Evolutionary conservation across 352 stramenopile genomes (phyloP), one percentile per base, ranked within the genome.

Genomic region (Ochromonadaceae sp.): DNA sequence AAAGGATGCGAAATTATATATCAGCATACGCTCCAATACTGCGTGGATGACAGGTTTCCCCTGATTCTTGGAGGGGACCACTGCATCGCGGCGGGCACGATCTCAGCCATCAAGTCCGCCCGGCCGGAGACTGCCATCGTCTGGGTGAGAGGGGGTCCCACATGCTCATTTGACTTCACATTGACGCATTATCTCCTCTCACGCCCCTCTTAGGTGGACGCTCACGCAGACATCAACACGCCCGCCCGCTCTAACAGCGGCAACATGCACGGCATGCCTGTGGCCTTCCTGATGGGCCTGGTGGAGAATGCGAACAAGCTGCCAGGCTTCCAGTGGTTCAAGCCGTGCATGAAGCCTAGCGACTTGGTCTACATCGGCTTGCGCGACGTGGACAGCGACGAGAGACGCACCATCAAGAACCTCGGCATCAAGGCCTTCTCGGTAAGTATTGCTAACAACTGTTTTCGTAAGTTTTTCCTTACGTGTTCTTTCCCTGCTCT

Each of bases 181-280:
- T 7, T 52, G 20, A 34, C 35, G 34, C 35, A 34, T 7, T 52
- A 7, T 34, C 14, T 17, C 12, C 35, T 52, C 12, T 52, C 35
- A 7, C 7, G 10, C 7, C n/a, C 10, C 22, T 17, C 7, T 48
- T n/a, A 59, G 87, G 86, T 95, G 48, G 87, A 95, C 56, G 87
- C 87, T 9, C 87, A 95, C 71, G 87, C 83, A 34, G 87, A 95
- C 70, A 95, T 95, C 67, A 95, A 95, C 74, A 93, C 85, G 28
- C 87, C 87, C 1, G 46, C 74, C 25, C 75, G 74, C 31, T 91
- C 84, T 26, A 76, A 60, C 12, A 76, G 59, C 38, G 87, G 87
- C 40, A 93, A 93, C 72, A 92, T 93, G 80, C 85, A 93, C 74
- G 87, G 87, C 61, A 95, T 95, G 87, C 87, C 87, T 0, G 80